Base-by-base conservation (phyloP, 805 yeast genomes). In the Maudiozyma bulderi region DNA sequence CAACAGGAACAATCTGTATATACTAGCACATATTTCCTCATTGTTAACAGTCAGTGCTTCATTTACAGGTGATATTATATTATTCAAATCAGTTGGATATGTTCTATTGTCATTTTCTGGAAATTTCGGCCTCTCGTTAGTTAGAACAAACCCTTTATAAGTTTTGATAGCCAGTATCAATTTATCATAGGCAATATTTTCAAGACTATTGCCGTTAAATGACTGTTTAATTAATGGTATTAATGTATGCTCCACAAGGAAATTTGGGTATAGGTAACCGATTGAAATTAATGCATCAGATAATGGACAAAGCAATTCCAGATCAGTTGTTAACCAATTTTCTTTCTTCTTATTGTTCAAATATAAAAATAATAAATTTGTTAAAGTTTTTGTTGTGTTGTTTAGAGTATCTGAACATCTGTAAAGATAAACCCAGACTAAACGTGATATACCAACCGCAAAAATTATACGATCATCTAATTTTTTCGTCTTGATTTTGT, bases 381-480 rank as follows among this genome's bases (percentile, higher is more conserved):
- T 95, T 45, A 93, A 72, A 48, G 82, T 83, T 58, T 89, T 82
- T 3, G 90, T 81, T 0, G 95, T 89, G 50, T 86, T 83, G 61
- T 91, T 93, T 56, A 91, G 69, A 0, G 97, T 84, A 56, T 95
- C 99, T 0, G 95, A 78, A 54, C 89, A 80, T 53, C 98, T 73
- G 65, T 82, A 87, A 28, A 89, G 69, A 61, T 86, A 93, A 0
- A 90, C 95, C 99, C 99, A 93, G 0, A 86, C 66, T 33, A 95
- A 70, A 50, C 96, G 70, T 0, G 95, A 75, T 3, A 84, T 67
- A 49, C 90, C 81, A 0, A 79, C 78, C 13, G 86, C 74, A 41
- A 80, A 75, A 3, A 77, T 77, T 0, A 78, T 72, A 56, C 83
- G 79, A 45, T 70, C 73, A 3, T 64, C 63, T 28, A 68, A 46